Conservation (phyloP, 169 alveolate species). For the Cyclospora cayetanensis region DNA sequence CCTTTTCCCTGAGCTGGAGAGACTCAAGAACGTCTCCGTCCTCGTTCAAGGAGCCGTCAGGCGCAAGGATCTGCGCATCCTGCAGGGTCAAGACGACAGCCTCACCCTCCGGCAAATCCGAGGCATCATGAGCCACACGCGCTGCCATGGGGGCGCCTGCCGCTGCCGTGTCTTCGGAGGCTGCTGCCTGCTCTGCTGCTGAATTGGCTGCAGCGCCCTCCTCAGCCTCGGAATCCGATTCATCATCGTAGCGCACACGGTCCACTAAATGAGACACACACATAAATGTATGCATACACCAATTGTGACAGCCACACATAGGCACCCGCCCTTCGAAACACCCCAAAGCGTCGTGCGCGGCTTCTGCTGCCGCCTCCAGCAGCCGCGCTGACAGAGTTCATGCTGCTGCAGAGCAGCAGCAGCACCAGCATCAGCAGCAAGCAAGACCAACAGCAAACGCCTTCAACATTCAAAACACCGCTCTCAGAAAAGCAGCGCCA, state of each 20-base stretch:
- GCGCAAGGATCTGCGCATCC: conserved; percentile 39
- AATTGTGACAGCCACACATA: neutral
- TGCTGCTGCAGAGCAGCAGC: neutral
- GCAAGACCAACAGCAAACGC: too few species aligned
- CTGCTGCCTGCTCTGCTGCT: neutral
- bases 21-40: conserved; percentile 40
- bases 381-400: too few species aligned
- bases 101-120: conserved; percentile 62
- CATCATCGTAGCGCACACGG: too few species aligned
- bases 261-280: conserved; percentile 58
- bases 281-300: neutral
- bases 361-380: too few species aligned
- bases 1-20: conserved; percentile 7
- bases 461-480: too few species aligned
- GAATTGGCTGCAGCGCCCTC: neutral
- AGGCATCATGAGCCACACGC: conserved; percentile 55
- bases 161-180: neutral
- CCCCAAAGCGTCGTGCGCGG: too few species aligned
- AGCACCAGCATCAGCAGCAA: too few species aligned
- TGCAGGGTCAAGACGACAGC: conserved; percentile 55
- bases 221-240: too few species aligned
- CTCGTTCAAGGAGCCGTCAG: conserved; percentile 34
- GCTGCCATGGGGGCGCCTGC: neutral
- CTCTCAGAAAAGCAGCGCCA: too few species aligned
- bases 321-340: too few species aligned